phyloP scores from a whole-genome alignment of 1,284 basidiomycete species.

The Pyrrhoderma lamaoense region DNA sequence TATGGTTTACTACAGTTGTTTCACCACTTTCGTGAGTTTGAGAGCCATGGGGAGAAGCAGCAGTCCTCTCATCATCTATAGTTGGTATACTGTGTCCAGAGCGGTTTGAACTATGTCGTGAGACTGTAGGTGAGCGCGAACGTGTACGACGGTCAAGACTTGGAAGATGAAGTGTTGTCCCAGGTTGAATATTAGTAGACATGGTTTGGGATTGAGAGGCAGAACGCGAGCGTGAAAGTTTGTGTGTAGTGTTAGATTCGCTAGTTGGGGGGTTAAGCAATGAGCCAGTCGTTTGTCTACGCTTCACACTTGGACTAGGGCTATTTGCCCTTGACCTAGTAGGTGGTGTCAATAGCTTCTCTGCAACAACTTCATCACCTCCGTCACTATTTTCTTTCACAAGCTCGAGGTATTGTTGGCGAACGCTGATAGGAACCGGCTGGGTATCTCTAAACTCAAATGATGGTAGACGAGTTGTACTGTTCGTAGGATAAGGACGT shows the following conservation, averaged over 20 bases:
- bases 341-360: too few relatives aligned
- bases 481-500: background rate
- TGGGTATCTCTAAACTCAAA: constrained; percentile 10
- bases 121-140: background rate
- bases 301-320: too few relatives aligned
- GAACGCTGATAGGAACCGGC: constrained; percentile 2
- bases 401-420: constrained; percentile 9
- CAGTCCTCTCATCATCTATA: background rate
- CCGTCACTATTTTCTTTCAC: background rate
- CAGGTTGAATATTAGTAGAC: background rate
- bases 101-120: background rate
- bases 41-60: background rate
- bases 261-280: too few relatives aligned
- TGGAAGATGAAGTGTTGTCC: too few relatives aligned
- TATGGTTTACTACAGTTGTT: constrained; percentile 3
- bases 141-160: background rate
- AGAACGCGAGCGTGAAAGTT: constrained; percentile 5
- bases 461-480: background rate
- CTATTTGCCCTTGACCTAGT: too few relatives aligned
- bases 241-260: background rate
- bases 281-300: too few relatives aligned
- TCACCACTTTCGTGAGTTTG: background rate
- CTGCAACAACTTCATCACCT: too few relatives aligned
- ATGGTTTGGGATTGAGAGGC: background rate
- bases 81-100: background rate